Evolutionary conservation across 768 basidiomycete genomes (phyloP), one percentile per base, ranked within the genome.

Genomic region (Amanita subjunquillea): DNA sequence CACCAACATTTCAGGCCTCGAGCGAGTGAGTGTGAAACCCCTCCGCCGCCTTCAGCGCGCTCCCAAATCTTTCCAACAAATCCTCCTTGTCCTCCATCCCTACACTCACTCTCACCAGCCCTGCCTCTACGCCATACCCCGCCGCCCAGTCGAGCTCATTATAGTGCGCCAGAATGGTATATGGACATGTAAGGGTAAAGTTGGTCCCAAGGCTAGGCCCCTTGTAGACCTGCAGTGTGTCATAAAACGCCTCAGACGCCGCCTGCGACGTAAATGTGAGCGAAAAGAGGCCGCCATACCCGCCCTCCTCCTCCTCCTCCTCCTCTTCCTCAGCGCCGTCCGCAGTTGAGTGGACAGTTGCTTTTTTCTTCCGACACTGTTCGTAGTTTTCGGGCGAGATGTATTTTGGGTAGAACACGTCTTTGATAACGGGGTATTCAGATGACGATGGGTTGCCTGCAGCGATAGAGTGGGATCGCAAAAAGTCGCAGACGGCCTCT

Each of bases 131-230:
- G 17, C 90, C 93, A 67, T 80, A 95, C 55, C 74, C 69, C 47
- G 79, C 83, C 13, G 94, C 95, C 95, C 95, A 99, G 36, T 87
- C 89, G 56, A 95, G 69, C 67, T 99, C 95, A 0, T 69, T 63
- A 58, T 82, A 97, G 66, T 98, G 95, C 36, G 90, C 95, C 23
- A 99, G 73, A 54, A 98, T 82, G 8, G 91, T 89, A 64, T 91
- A 98, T 23, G 94, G 95, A 58, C 84, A 93, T 30, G 92, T 91
- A 29, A 98, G 76, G 2, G 95, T 97, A 65, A 97, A 97, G 74
- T 91, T 96, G 20, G 95, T 97, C 2, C 95, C 95, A 7, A 91
- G 75, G 61, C 83, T 85, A 0, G 95, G 95, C 2, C 95, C 95
- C 65, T 98, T 99, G 58, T 78, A 77, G 65, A 84, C 92, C 6